These are phyloP conservation scores for Madurella mycetomatis DNA, from an alignment of 2,329 filamentous ascomycete genomes.

Conservation along the genomic window DNA sequence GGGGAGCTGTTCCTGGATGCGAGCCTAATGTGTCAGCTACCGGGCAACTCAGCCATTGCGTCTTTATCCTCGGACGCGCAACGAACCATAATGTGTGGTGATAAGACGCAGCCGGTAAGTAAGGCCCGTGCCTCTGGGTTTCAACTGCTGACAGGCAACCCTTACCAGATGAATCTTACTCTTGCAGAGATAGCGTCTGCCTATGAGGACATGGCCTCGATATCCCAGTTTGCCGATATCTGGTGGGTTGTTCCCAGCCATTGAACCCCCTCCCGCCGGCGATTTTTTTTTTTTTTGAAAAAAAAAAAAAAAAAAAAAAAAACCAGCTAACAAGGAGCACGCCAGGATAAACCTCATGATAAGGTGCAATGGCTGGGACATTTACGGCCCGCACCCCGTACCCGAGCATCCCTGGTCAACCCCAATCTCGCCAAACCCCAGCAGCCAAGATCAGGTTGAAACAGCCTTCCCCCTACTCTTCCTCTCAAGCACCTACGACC, in stretches of 20 bases:
- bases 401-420: conserved; percentile 26
- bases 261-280: background rate
- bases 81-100: conserved; percentile 32
- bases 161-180: conserved; percentile 30
- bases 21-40: conserved; percentile 9
- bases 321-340: too few species aligned
- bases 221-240: conserved; percentile 36
- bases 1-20: conserved; percentile 10
- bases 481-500: conserved; percentile 53
- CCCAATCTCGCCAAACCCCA: background rate
- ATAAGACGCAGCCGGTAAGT: conserved; percentile 28
- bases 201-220: conserved; percentile 30
- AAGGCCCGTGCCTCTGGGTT: background rate
- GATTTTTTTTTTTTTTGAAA: too few species aligned
- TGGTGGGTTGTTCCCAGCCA: conserved; percentile 4
- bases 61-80: conserved; percentile 16
- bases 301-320: too few species aligned
- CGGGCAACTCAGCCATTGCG: background rate
- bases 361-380: conserved; percentile 24
- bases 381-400: conserved; percentile 17
- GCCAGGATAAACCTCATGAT: conserved; percentile 25
- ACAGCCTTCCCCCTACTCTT: conserved; percentile 54
- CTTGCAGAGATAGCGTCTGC: conserved; percentile 26
- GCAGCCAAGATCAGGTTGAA: conserved; percentile 31
- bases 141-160: background rate